Base-by-base conservation (phyloP, 805 yeast species). In the Maudiozyma bulderi region DNA sequence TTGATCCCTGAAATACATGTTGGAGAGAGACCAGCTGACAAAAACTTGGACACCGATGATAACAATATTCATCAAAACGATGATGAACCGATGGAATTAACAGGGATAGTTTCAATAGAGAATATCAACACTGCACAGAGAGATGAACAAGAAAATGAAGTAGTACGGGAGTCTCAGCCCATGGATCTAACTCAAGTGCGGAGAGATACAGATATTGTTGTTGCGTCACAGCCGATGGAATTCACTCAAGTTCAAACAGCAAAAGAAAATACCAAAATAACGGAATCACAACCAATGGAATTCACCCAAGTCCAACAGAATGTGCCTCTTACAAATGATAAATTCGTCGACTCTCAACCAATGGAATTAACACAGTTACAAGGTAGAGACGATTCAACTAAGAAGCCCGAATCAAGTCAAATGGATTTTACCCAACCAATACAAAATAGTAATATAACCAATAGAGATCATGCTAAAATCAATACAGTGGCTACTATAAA, bases 131-230 rank as follows among this genome's bases (percentile, higher is more conserved):
- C n/a, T 11, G 11, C 37, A 34, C 37, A 34, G 37, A 11, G 3
- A 3, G 3, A 10, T 34, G 11, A 34, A 34, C 3, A 34, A 34
- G 37, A 34, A n/a, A 34, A 34, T 11, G n/a, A 34, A 11, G 11
- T 34, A 34, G n/a, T n/a, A 34, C 30, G 20, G 20, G 30, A 20
- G 7, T 33, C 45, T 33, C 15, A 47, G 35, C 50, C 40, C 8
- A 48, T 46, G 45, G 57, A 54, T 11, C 43, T 54, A 11, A 52
- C 56, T 8, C 51, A 47, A 38, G 43, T 49, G 14, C 15, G 20
- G 5, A 31, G 9, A 4, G 7, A 28, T 20, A 3, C 31, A 30
- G 13, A 8, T 10, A 39, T 11, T 15, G 30, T 39, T 9, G 8
- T 33, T 28, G 48, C 41, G 13, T 44, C 46, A 6, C 30, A 31